Evolutionary conservation across 495 filamentous ascomycete genomes (phyloP), one percentile per base, ranked within the genome.

Genomic region (Paragyromitra xinjiangensis): DNA sequence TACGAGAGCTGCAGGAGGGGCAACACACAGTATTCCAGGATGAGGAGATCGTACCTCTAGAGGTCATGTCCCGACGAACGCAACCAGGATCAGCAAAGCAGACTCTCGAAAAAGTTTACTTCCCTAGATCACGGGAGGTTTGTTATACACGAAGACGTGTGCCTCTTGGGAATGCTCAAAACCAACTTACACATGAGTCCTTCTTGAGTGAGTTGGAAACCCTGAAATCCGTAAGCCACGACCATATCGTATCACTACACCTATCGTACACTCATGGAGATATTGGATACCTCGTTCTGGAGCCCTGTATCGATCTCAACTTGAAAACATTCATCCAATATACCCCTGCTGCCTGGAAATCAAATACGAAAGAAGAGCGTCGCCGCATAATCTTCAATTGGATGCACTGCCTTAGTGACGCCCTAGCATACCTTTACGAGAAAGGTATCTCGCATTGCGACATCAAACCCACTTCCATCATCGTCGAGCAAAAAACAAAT

Each of bases 361-460:
- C 87, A 2, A 84, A 97, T 2, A 81, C 89, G 2, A 97, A 96
- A 81, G 85, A 89, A 69, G 87, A 89, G n/a, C 89, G 92, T 37
- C 88, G 91, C 39, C 84, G 86, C 40, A 86, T 91, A 2, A 83
- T 97, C 16, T 86, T 97, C 79, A 90, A 92, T 77, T 97, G 95
- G 94, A 89, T 95, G 51, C 93, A 94, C 83, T 97, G 95, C 81
- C 87, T 98, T 1, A 87, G 89, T 0, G 91, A 94, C 75, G 92
- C 91, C 9, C 81, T 97, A 26, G 89, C 91, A 56, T 93, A 89
- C 82, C 86, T 97, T 1, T 94, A 97, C 83, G 87, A 87, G 39
- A 88, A 88, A 70, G 91, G 91, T 14, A 87, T 92, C 51, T 85
- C 88, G 1, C 95, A 98, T 75, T 87, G 91, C n/a, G 89, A 90